Conservation (phyloP, 805 yeast genomes). For the Candida dendrica region DNA sequence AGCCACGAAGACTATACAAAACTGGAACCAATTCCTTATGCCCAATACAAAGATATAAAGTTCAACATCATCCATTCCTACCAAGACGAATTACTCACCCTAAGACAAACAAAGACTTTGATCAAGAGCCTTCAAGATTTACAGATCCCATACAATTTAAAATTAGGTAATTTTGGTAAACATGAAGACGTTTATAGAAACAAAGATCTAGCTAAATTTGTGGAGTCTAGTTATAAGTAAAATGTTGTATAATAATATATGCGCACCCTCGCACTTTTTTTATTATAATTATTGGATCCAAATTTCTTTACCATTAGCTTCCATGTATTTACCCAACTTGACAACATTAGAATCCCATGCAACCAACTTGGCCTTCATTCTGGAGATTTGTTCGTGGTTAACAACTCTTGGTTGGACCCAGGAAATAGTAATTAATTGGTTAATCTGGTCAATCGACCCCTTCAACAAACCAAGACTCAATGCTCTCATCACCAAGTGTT, state of each 20-base stretch:
- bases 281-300: conserved; percentile 49
- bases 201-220: conserved; percentile 28
- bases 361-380: conserved; percentile 65
- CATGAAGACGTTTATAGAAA: conserved; percentile 60
- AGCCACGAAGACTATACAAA: conserved; percentile 39
- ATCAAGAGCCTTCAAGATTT: conserved; percentile 23
- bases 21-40: conserved; percentile 11
- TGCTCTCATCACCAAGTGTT: conserved; percentile 86
- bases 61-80: conserved; percentile 50
- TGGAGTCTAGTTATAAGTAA: conserved; percentile 11
- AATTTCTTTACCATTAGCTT: conserved; percentile 51
- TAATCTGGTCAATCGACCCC: conserved; percentile 89
- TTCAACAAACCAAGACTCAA: conserved; percentile 74
- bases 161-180: conserved; percentile 39
- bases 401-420: conserved; percentile 97
- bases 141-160: conserved; percentile 12
- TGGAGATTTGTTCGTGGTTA: conserved; percentile 69
- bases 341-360: conserved; percentile 77
- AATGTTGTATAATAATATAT: background rate
- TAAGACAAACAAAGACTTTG: conserved; percentile 40
- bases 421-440: conserved; percentile 66
- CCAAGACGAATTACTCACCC: conserved; percentile 57
- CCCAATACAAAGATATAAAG: conserved; percentile 3
- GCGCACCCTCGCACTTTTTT: no score
- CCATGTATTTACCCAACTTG: conserved; percentile 55